phyloP scores from a whole-genome alignment of 345 rosid genomes.

The Hibiscus trionum region DNA sequence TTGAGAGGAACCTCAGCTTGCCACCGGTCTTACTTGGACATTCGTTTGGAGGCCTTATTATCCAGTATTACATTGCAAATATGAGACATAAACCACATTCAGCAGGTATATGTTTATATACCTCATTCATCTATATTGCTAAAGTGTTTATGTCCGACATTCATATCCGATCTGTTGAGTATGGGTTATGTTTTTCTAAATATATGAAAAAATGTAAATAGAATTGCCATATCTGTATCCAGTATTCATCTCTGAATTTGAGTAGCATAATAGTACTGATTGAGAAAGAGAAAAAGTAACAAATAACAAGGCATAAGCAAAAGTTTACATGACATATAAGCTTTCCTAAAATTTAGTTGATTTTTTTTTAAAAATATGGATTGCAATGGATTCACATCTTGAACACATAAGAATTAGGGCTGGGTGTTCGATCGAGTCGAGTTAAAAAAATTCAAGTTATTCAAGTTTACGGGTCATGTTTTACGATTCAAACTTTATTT shows the following conservation, averaged over 20 bases:
- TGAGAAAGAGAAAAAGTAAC: not conserved
- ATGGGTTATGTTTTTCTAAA: not conserved
- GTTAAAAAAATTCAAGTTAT: no score
- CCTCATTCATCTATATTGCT: not conserved
- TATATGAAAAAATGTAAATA: not conserved
- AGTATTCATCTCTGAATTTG: not conserved
- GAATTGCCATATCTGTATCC: not conserved
- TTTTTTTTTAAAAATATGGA: not conserved
- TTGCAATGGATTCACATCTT: not conserved
- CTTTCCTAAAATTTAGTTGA: not conserved
- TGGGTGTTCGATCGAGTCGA: no score
- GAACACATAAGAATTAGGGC: not conserved
- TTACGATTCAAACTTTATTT: no score
- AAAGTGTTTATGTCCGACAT: not conserved
- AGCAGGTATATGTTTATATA: slow-evolving; percentile 30
- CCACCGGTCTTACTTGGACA: slow-evolving; percentile 82
- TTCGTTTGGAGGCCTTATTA: slow-evolving; percentile 85
- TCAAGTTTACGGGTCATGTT: no score
- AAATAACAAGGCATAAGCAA: not conserved
- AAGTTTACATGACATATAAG: not conserved
- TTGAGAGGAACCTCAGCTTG: slow-evolving; percentile 36
- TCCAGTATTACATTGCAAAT: slow-evolving; percentile 68
- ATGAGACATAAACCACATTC: slow-evolving; percentile 23
- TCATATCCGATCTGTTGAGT: not conserved
- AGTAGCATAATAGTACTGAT: not conserved